Conservation (phyloP, 768 basidiomycete species). For the Russula ochroleuca region DNA sequence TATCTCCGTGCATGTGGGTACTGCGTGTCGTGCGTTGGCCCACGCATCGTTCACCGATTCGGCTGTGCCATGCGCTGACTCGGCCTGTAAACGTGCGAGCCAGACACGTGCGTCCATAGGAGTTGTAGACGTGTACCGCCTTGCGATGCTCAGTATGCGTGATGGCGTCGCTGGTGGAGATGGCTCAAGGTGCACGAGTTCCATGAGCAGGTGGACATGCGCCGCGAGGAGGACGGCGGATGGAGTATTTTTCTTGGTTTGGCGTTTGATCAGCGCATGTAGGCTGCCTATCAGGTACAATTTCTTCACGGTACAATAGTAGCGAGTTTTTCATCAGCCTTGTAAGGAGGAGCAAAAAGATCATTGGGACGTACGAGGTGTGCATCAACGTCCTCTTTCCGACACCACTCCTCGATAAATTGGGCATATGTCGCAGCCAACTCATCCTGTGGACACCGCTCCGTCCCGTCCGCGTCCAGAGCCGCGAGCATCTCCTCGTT, state of each 20-base stretch:
- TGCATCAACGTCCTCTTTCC: conserved; percentile 32
- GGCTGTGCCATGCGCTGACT: conserved; percentile 33
- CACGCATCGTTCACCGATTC: conserved; percentile 38
- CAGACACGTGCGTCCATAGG: conserved; percentile 45
- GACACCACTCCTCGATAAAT: conserved; percentile 49
- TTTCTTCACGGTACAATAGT: conserved; percentile 38
- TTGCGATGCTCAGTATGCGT: conserved; percentile 38
- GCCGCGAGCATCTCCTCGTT: conserved; percentile 48
- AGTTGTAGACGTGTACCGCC: conserved; percentile 43
- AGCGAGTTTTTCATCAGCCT: neutral
- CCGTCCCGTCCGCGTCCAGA: conserved; percentile 13
- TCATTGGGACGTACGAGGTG: conserved; percentile 30
- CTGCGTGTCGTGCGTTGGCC: conserved; percentile 44
- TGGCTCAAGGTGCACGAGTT: conserved; percentile 24
- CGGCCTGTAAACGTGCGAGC: conserved; percentile 48
- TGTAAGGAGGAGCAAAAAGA: too few relatives aligned
- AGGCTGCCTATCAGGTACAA: conserved; percentile 50
- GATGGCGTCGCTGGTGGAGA: conserved; percentile 27
- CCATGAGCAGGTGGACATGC: conserved; percentile 37
- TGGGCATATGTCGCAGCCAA: conserved; percentile 40
- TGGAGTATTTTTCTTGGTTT: conserved; percentile 40
- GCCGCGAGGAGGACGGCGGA: conserved; percentile 36
- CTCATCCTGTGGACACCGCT: conserved; percentile 28
- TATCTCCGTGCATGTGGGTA: conserved; percentile 38
- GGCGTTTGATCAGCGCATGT: conserved; percentile 32